Base-by-base conservation (phyloP, 2,329 filamentous ascomycete species). In the Zymoseptoria ardabiliae region DNA sequence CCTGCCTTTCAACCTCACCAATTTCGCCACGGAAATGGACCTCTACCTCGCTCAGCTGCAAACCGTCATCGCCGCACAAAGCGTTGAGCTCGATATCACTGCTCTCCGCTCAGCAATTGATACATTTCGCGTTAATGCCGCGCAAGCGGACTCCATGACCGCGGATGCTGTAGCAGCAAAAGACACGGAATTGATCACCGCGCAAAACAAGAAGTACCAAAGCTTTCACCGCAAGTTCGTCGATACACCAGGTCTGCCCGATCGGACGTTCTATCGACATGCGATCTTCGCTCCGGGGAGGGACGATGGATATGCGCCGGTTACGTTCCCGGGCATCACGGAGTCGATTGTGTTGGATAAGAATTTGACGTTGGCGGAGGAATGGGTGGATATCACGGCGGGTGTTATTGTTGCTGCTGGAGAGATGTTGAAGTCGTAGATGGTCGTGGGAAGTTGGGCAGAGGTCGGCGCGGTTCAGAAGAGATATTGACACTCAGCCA, bases 221-320 rank as follows among this genome's bases (percentile, higher is more conserved):
- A 76, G 79, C 57, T 79, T 79, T 67, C 73, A 74, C 25, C 69
- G 78, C 7, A 77, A 75, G 0, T 80, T 80, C 60, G 74, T 76
- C 2, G 72, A 67, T 20, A 75, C 79, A 57, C 77, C 77, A n/a
- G 78, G 78, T 11, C 62, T 80, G 35, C 75, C 76, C 0, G 73
- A 72, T 1, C 66, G 78, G 13, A 73, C 76, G 61, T 79, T 77
- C 62, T 80, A 75, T 65, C 76, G 76, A 61, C 72, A 81, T 63
- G 70, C 77, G 8, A 72, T 79, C 20, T 79, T 78, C 59, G 77
- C 78, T 7, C 78, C 78, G 4, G 78, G 78, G 0, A 58, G 78
- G 19, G 71, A 73, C 60, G 74, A 57, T 56, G 64, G 91, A 0
- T 96, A 96, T 72, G 79, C 90, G 0, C 91, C 90, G 1, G 83